Evolutionary conservation across 306 rosid species (phyloP).

Genomic region (Rosa lucieae): DNA sequence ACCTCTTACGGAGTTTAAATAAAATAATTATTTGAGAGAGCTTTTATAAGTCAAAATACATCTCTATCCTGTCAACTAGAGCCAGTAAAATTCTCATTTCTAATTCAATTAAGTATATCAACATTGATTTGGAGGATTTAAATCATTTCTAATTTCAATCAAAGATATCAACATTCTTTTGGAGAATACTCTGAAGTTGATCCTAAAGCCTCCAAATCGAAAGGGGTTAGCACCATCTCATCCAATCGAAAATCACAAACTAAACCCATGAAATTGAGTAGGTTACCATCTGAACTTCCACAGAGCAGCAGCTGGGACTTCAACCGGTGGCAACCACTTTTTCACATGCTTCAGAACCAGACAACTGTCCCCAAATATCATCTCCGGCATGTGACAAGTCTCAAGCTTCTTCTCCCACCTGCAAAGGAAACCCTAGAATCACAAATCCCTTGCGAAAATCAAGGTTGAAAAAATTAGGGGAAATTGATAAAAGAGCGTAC

Average conservation of each 20-base stretch:
- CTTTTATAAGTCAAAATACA: background rate
- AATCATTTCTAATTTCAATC: too few relatives aligned
- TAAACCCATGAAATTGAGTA: background rate
- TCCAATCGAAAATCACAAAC: too few relatives aligned
- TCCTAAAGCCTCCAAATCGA: background rate
- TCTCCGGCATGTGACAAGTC: conserved; percentile 88
- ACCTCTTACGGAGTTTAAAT: background rate
- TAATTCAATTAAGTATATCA: background rate
- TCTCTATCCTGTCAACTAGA: background rate
- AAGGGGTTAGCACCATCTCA: background rate
- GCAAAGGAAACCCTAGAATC: conserved; percentile 12
- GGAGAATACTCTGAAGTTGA: too few relatives aligned
- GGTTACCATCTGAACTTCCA: conserved; percentile 88
- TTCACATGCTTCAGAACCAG: conserved; percentile 62
- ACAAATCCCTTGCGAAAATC: background rate
- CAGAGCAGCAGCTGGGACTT: conserved; percentile 95
- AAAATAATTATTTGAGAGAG: background rate
- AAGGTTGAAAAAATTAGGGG: background rate
- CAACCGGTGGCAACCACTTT: conserved; percentile 92
- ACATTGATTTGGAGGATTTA: too few relatives aligned
- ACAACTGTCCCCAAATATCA: conserved; percentile 88
- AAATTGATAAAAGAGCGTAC: conserved; percentile 21
- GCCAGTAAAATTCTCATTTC: background rate
- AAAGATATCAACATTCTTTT: too few relatives aligned
- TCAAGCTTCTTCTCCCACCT: conserved; percentile 90